These are phyloP conservation scores for Atractiella rhizophila DNA, from an alignment of 768 basidiomycete species.

Conservation along the genomic window DNA sequence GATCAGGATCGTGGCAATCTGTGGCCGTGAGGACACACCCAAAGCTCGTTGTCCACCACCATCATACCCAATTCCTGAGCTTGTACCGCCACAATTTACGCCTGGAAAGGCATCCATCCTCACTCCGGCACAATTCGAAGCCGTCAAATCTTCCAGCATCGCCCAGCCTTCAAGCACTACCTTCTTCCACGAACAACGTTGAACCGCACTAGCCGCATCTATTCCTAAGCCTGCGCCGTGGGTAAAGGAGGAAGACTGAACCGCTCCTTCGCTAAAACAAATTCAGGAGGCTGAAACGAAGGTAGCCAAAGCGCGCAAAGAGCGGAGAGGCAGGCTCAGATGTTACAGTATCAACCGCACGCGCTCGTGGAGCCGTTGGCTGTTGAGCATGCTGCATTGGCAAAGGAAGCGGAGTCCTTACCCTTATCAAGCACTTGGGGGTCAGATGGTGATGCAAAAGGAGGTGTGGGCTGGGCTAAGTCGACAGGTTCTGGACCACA, in stretches of 20 bases:
- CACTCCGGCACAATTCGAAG: slow-evolving; percentile 11
- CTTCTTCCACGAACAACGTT: slow-evolving; percentile 3
- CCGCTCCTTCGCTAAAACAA: slow-evolving; percentile 51
- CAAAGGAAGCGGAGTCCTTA: slow-evolving; percentile 7
- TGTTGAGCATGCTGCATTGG: slow-evolving; percentile 13
- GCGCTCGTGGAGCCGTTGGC: slow-evolving; percentile 16
- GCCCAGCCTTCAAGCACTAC: slow-evolving; percentile 1
- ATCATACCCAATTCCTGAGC: slow-evolving; percentile 17
- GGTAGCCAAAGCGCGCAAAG: slow-evolving; percentile 47
- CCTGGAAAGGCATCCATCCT: slow-evolving; percentile 4
- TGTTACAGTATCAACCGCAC: slow-evolving; percentile 27
- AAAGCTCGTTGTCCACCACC: too few relatives aligned
- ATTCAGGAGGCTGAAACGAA: slow-evolving; percentile 84
- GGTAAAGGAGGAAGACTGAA: slow-evolving; percentile 24
- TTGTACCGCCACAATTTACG: neutral
- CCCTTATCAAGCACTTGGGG: slow-evolving; percentile 54
- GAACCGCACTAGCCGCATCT: neutral
- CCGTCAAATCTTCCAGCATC: too few relatives aligned
- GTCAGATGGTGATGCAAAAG: slow-evolving; percentile 24
- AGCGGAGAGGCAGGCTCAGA: slow-evolving; percentile 38
- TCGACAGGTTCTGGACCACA: slow-evolving; percentile 36
- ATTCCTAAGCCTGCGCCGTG: slow-evolving; percentile 19
- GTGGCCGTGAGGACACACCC: too few relatives aligned
- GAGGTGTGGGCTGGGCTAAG: slow-evolving; percentile 15
- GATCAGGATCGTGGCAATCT: too few relatives aligned